Base-by-base conservation (phyloP, 768 basidiomycete genomes). In the Mycena pura region DNA sequence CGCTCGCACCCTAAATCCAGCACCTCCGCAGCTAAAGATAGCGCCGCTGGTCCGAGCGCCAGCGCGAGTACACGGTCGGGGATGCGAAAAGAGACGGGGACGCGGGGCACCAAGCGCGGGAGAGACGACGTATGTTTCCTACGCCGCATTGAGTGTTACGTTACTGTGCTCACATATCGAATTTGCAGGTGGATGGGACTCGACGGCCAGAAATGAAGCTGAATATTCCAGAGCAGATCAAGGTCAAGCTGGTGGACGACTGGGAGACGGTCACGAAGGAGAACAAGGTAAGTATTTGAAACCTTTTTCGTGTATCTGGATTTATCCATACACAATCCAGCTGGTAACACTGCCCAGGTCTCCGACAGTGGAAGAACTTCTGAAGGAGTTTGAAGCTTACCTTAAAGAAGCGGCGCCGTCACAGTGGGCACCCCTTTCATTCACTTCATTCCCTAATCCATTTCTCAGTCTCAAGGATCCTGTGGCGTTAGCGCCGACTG, bases 181-280 rank as follows among this genome's bases (percentile, higher is more conserved):
- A 31, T 46, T 8, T 31, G 22, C 22, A 31, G 39, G 41, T 9
- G 84, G 92, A 93, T 51, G 95, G 96, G 25, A 84, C 79, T 61
- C 79, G 79, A 73, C 88, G 91, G 65, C 90, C 93, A 1, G 96
- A 99, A 69, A 88, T 99, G 83, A 94, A 93, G 77, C 81, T 99
- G 48, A 85, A 81, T 59, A 88, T 97, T 5, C 97, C 96, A 0
- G 97, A 98, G 68, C 74, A 84, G n/a, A 82, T 99, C 63, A 98
- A 97, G 73, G 84, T 88, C 28, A 82, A 91, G 45, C 82, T 99
- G 34, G 95, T 99, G 2, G 95, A 99, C 70, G 97, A 99, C 67
- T 99, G 97, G 97, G 96, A 99, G 75, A 86, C 89, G 5, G 88
- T 99, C 36, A 99, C 97, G 52, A 98, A 97, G 79, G 92, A 95